Conservation (phyloP, 2,329 filamentous ascomycete genomes). For the Claviceps pazoutovae region DNA sequence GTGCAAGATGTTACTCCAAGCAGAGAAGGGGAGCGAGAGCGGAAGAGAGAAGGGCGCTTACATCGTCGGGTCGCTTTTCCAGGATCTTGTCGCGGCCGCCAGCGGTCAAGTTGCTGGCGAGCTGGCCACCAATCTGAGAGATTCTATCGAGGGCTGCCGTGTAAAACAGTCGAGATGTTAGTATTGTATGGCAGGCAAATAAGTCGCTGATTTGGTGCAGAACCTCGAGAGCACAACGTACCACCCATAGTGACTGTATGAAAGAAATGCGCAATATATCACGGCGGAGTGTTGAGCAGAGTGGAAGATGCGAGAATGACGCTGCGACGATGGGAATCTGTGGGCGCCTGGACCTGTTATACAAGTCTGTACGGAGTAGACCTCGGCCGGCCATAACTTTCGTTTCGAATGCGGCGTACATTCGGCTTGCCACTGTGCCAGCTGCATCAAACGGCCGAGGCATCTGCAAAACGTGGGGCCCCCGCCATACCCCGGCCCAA, state of each 20-base stretch:
- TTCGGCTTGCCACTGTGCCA: neutral
- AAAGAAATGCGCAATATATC: neutral
- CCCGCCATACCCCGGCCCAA: neutral
- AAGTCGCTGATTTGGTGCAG: neutral
- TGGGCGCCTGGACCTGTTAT: conserved; percentile 3
- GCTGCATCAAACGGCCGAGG: conserved; percentile 5
- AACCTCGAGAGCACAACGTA: conserved; percentile 12
- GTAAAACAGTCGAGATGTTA: neutral
- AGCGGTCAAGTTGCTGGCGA: conserved; percentile 44
- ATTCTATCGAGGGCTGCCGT: conserved; percentile 42
- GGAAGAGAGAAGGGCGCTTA: conserved; percentile 18
- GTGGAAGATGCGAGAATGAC: neutral
- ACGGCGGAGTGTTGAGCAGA: neutral
- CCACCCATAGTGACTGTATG: conserved; percentile 21
- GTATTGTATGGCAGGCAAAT: neutral
- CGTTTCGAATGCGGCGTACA: neutral
- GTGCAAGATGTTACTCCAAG: conserved; percentile 12
- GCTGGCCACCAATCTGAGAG: conserved; percentile 47
- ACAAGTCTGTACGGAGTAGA: conserved; percentile 3
- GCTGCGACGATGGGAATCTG: neutral
- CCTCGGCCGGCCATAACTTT: neutral
- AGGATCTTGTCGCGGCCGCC: conserved; percentile 42
- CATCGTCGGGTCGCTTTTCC: conserved; percentile 54
- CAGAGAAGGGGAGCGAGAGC: neutral
- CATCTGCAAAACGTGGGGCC: conserved; percentile 5